Percentiles rank a stretch among this genome's conserved stretches.
These are phyloP conservation scores for Pseudotulostoma volvatum DNA, from an alignment of 495 filamentous ascomycete genomes.

Conservation along the genomic window DNA sequence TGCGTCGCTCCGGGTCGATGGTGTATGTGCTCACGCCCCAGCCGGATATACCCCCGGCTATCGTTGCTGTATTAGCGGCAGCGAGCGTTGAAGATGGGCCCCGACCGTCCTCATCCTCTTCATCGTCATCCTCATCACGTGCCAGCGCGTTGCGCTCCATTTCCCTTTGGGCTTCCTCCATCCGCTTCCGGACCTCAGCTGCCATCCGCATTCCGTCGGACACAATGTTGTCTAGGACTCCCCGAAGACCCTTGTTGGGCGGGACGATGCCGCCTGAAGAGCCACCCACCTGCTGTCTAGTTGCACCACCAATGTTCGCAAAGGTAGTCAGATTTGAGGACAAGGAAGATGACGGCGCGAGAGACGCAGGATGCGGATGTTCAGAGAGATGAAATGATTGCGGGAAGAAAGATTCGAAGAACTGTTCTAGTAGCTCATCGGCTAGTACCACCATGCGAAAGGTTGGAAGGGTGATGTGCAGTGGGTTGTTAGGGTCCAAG, in stretches of 20 bases:
- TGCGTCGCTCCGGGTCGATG: slow-evolving; percentile 41
- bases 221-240: slow-evolving; percentile 92
- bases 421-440: slow-evolving; percentile 86
- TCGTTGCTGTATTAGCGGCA: slow-evolving; percentile 9
- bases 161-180: slow-evolving; percentile 83
- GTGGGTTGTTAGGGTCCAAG: slow-evolving; percentile 77
- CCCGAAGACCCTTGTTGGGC: slow-evolving; percentile 62
- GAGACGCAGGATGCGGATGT: slow-evolving; percentile 20
- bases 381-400: slow-evolving; percentile 54
- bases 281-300: slow-evolving; percentile 28
- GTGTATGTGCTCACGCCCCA: slow-evolving; percentile 33
- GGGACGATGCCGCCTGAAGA: slow-evolving; percentile 37
- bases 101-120: slow-evolving; percentile 49
- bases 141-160: slow-evolving; percentile 62
- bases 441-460: slow-evolving; percentile 98
- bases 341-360: slow-evolving; percentile 43
- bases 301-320: slow-evolving; percentile 44
- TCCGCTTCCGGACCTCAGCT: slow-evolving; percentile 69
- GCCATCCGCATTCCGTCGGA: slow-evolving; percentile 93
- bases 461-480: slow-evolving; percentile 92
- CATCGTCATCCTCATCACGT: slow-evolving; percentile 59
- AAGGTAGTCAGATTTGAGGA: slow-evolving; percentile 69
- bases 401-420: slow-evolving; percentile 74
- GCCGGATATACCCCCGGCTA: slow-evolving; percentile 28
- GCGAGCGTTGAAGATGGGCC: slow-evolving; percentile 10